phyloP scores from a whole-genome alignment of 768 basidiomycete genomes.

The Tylopilus sp. region DNA sequence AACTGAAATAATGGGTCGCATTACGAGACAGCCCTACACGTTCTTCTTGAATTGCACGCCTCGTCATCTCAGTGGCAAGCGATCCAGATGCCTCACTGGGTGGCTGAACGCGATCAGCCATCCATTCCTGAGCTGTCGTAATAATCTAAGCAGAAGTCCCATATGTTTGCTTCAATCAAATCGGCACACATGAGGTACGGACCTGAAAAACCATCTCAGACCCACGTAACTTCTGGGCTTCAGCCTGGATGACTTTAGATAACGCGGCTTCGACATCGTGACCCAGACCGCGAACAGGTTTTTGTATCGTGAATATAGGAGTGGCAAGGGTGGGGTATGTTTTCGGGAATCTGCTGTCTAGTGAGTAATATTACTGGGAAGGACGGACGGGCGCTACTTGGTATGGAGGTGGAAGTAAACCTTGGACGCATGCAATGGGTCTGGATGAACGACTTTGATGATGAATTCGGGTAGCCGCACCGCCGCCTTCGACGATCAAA shows the following conservation, averaged over 20 bases:
- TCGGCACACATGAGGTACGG: constrained; percentile 12
- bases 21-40: constrained; percentile 38
- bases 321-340: constrained; percentile 75
- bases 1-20: not conserved
- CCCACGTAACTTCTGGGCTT: constrained; percentile 64
- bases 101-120: constrained; percentile 52
- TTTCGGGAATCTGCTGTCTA: constrained; percentile 60
- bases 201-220: constrained; percentile 81
- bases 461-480: constrained; percentile 70
- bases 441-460: constrained; percentile 67
- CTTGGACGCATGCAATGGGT: constrained; percentile 50
- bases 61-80: constrained; percentile 75
- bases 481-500: constrained; percentile 49
- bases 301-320: constrained; percentile 66
- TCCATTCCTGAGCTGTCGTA: constrained; percentile 69
- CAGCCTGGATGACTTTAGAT: constrained; percentile 55
- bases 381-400: constrained; percentile 48
- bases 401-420: constrained; percentile 66
- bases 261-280: constrained; percentile 56
- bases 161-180: not conserved
- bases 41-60: constrained; percentile 68
- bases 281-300: constrained; percentile 56
- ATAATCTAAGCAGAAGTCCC: constrained; percentile 48
- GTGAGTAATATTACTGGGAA: constrained; percentile 1
- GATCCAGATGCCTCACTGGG: constrained; percentile 62